These are phyloP conservation scores for Rosa multiflora DNA, from an alignment of 306 rosid species.

Conservation along the genomic window DNA sequence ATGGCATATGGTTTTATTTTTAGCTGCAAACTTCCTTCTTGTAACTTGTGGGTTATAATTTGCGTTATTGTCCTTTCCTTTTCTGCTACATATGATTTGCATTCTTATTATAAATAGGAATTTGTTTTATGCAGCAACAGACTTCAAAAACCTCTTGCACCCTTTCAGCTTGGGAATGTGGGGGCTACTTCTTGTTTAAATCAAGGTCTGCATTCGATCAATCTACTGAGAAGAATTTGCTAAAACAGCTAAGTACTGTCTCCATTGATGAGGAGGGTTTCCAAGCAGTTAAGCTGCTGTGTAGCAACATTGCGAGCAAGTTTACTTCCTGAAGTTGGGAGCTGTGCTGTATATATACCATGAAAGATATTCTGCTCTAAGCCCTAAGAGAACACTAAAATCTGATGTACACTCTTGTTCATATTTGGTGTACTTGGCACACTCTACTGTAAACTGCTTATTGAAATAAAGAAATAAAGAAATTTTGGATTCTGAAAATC, in stretches of 20 bases:
- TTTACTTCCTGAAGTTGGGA: slow-evolving; percentile 15
- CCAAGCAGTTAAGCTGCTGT: slow-evolving; percentile 35
- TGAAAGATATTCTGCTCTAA: background rate
- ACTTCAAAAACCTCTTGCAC: slow-evolving; percentile 10
- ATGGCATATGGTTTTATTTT: slow-evolving; percentile 6
- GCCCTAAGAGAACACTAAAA: background rate
- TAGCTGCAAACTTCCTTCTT: background rate
- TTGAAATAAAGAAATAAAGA: background rate
- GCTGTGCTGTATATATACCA: background rate
- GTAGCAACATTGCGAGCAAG: slow-evolving; percentile 26
- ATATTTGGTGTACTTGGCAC: background rate
- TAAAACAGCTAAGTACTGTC: slow-evolving; percentile 17
- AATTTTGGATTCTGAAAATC: background rate
- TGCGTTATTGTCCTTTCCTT: background rate
- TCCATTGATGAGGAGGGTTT: slow-evolving; percentile 32
- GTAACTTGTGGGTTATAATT: background rate
- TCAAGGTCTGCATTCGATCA: slow-evolving; percentile 36
- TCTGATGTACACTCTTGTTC: background rate
- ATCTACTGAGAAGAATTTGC: slow-evolving; percentile 28
- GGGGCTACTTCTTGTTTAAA: slow-evolving; percentile 38
- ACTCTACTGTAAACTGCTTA: background rate
- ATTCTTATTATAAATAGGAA: background rate
- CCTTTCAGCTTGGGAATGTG: slow-evolving; percentile 47
- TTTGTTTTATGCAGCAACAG: slow-evolving; percentile 25
- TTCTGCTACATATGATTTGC: background rate